phyloP scores from a whole-genome alignment of 306 rosid genomes.

The Malus asiatica region DNA sequence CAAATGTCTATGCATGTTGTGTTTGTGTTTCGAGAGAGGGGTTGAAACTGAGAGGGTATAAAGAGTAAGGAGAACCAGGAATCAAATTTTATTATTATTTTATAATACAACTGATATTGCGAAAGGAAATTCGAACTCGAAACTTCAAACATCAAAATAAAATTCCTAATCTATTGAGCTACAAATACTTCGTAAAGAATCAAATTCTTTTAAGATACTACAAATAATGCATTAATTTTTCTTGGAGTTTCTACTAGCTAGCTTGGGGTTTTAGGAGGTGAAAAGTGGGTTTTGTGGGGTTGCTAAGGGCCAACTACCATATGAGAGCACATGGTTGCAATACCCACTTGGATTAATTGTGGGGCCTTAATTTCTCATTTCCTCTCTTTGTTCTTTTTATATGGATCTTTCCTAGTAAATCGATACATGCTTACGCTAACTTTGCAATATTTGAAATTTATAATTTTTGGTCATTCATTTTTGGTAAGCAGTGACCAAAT shows the following conservation, averaged over 20 bases:
- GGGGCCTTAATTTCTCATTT: constrained; percentile 13
- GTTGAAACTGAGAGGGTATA: neutral
- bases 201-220: neutral
- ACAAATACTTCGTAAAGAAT: neutral
- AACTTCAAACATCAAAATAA: too few relatives aligned
- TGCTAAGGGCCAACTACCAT: constrained; percentile 18
- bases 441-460: neutral
- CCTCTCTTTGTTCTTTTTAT: neutral
- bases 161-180: neutral
- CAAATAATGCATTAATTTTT: neutral
- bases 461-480: neutral
- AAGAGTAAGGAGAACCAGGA: neutral
- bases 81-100: too few relatives aligned
- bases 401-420: neutral
- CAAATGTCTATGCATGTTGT: neutral
- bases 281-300: constrained; percentile 10
- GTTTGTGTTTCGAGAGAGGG: neutral
- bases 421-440: neutral
- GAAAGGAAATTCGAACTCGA: too few relatives aligned
- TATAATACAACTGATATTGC: too few relatives aligned
- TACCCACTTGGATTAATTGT: constrained; percentile 14
- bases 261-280: neutral
- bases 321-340: constrained; percentile 34
- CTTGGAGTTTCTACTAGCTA: neutral
- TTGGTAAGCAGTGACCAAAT: neutral